Evolutionary conservation across 257 asterid genomes (phyloP), one percentile per base, ranked within the genome.

Genomic region (Gentiana straminea): DNA sequence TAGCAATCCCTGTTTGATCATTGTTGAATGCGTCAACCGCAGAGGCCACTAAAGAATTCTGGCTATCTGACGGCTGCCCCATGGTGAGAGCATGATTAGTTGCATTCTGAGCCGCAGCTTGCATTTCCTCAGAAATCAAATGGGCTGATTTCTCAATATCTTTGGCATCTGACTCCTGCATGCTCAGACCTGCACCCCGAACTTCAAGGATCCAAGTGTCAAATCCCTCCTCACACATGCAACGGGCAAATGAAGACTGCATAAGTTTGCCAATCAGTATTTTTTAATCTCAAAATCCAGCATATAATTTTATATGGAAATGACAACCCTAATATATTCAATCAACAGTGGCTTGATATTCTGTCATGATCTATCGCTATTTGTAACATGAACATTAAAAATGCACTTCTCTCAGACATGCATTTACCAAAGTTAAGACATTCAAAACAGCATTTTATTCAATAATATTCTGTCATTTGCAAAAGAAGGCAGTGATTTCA

Each of bases 201-300:
- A 88, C 93, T 80, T 92, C 98, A 56, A 92, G 83, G 59, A 92
- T 73, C 98, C 97, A 92, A 43, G 98, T 92, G 68, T 92, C 98
- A 81, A 85, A 92, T 77, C 98, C 98, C 77, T 88, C 93, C 71
- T 79, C 94, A 71, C 95, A 85, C 97, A 92, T 92, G 69, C 78
- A 77, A 59, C 97, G 98, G 66, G 98, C 97, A 70, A 92, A 92
- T 61, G 98, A 92, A 64, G 86, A 84, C 97, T 88, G 84, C 81
- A 79, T 60, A 57, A 43, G 35, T 13, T 46, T 56, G 60, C 53
- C 12, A 55, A 44, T 41, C 62, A 71, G 52, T 45, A 72, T 49
- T 63, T 8, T 35, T 46, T 39, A 35, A 48, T 54, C 47, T 35
- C 47, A 38, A 36, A 44, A 34, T 13, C 49, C 9, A 44, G 51